phyloP scores from a whole-genome alignment of 2,329 filamentous ascomycete species.

The Spiromastix sp. region DNA sequence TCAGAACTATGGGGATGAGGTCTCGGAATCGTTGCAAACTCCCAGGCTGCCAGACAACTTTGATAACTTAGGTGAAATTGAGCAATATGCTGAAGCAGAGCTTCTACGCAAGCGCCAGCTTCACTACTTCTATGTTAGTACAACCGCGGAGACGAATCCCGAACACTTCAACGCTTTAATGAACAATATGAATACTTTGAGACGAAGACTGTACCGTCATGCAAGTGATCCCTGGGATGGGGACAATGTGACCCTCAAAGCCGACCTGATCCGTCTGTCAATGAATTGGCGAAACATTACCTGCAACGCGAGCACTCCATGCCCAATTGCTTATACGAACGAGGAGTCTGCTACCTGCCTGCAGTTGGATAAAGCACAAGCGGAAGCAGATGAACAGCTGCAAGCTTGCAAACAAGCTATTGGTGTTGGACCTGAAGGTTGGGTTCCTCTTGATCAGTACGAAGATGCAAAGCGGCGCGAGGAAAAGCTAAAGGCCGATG shows the following conservation, averaged over 20 bases:
- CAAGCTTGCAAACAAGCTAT: conserved; percentile 12
- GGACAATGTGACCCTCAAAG: conserved; percentile 14
- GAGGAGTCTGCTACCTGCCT: conserved; percentile 9
- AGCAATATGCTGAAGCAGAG: conserved; percentile 8
- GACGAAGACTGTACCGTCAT: conserved; percentile 11
- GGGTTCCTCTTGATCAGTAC: conserved; percentile 16
- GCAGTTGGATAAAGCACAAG: conserved; percentile 10
- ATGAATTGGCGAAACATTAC: conserved; percentile 10
- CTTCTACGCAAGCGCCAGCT: conserved; percentile 10
- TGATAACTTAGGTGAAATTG: conserved; percentile 5
- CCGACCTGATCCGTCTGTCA: conserved; percentile 14
- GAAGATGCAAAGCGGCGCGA: conserved; percentile 11
- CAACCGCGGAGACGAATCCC: conserved; percentile 12
- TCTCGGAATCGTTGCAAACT: conserved; percentile 11
- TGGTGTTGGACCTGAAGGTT: conserved; percentile 15
- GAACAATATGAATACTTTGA: conserved; percentile 9
- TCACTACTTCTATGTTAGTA: conserved; percentile 15
- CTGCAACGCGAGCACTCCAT: conserved; percentile 1
- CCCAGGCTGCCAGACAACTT: conserved; percentile 11
- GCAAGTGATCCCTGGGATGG: conserved; percentile 18
- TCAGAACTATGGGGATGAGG: conserved; percentile 27
- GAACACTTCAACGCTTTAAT: conserved; percentile 13
- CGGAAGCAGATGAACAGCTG: conserved; percentile 15
- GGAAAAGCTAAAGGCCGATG: conserved; percentile 11
- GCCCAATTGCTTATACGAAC: conserved; percentile 12